Conservation (phyloP, 2,329 filamentous ascomycete genomes). For the Cordyceps farinosa region DNA sequence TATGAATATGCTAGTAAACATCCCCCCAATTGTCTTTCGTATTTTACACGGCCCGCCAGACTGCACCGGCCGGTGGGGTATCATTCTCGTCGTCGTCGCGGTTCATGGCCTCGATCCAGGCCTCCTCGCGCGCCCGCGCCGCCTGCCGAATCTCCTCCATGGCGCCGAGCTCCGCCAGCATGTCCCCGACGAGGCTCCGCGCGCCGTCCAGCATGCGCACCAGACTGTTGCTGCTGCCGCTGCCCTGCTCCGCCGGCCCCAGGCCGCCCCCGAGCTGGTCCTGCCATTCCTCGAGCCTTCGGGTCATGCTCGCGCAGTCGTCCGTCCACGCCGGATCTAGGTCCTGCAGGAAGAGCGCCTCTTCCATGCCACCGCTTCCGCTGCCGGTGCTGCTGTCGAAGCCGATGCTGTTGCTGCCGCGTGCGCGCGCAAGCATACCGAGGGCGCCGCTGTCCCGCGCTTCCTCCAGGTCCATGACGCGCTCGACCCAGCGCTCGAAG, state of each 20-base stretch:
- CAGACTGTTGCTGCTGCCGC: slow-evolving; percentile 34
- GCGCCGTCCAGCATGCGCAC: slow-evolving; percentile 46
- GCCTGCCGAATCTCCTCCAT: slow-evolving; percentile 62
- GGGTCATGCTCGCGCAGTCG: slow-evolving; percentile 49
- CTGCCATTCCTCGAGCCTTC: slow-evolving; percentile 54
- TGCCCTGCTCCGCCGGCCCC: slow-evolving; percentile 15
- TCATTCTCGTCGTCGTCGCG: slow-evolving; percentile 37
- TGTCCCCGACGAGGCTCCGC: slow-evolving; percentile 49
- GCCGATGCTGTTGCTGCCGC: slow-evolving; percentile 28
- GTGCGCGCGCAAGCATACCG: slow-evolving; percentile 25
- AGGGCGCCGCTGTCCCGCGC: slow-evolving; percentile 38
- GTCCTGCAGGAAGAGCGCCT: slow-evolving; percentile 49
- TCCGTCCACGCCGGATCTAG: slow-evolving; percentile 57
- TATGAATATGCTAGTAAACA: neutral
- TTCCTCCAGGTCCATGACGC: slow-evolving; percentile 44
- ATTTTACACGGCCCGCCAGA: slow-evolving; percentile 42
- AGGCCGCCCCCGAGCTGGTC: slow-evolving; percentile 39
- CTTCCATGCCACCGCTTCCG: neutral
- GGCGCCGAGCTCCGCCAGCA: slow-evolving; percentile 58
- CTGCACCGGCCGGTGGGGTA: slow-evolving; percentile 41
- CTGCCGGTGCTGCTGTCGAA: slow-evolving; percentile 28
- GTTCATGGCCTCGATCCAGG: slow-evolving; percentile 57
- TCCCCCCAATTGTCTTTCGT: neutral
- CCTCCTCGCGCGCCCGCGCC: slow-evolving; percentile 52
- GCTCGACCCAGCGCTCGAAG: slow-evolving; percentile 59